A percentile compares a stretch with the other conserved stretches of the same genome.
Evolutionary conservation across 805 yeast genomes (phyloP).

Genomic region (Cyberlindnera sargentensis): DNA sequence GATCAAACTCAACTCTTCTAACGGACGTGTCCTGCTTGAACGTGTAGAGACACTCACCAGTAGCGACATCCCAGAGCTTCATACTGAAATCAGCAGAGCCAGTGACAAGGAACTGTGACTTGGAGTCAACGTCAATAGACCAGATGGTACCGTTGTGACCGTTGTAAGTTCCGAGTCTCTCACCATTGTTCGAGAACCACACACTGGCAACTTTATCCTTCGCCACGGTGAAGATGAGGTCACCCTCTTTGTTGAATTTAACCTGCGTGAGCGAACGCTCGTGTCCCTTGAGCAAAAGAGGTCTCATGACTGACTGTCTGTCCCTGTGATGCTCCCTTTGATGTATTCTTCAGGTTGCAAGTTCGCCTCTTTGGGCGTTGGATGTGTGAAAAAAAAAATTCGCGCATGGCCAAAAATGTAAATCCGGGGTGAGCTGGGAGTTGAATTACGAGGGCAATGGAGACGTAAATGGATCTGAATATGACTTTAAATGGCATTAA

Average conservation of each 20-base stretch:
- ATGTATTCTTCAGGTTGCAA: no score
- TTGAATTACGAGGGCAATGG: neutral
- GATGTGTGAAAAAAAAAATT: conserved; percentile 1
- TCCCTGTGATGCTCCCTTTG: no score
- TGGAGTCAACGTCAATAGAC: conserved; percentile 81
- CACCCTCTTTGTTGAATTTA: conserved; percentile 93
- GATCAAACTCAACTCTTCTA: conserved; percentile 80
- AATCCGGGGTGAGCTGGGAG: neutral
- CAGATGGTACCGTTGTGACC: conserved; percentile 93
- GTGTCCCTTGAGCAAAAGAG: conserved; percentile 79
- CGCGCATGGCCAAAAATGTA: neutral
- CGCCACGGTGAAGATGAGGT: conserved; percentile 82
- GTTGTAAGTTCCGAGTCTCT: conserved; percentile 85
- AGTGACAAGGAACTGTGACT: conserved; percentile 66
- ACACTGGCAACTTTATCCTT: conserved; percentile 86
- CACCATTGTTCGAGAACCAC: conserved; percentile 95
- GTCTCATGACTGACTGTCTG: conserved; percentile 42
- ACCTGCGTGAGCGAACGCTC: conserved; percentile 97
- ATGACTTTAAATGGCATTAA: neutral
- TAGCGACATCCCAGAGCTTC: conserved; percentile 76
- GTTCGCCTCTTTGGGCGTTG: neutral
- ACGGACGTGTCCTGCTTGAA: conserved; percentile 82
- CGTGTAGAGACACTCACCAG: conserved; percentile 67
- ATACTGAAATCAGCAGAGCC: conserved; percentile 88
- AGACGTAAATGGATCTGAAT: neutral